These are phyloP conservation scores for Penicillium lagena DNA, from an alignment of 495 filamentous ascomycete genomes.

Conservation along the genomic window DNA sequence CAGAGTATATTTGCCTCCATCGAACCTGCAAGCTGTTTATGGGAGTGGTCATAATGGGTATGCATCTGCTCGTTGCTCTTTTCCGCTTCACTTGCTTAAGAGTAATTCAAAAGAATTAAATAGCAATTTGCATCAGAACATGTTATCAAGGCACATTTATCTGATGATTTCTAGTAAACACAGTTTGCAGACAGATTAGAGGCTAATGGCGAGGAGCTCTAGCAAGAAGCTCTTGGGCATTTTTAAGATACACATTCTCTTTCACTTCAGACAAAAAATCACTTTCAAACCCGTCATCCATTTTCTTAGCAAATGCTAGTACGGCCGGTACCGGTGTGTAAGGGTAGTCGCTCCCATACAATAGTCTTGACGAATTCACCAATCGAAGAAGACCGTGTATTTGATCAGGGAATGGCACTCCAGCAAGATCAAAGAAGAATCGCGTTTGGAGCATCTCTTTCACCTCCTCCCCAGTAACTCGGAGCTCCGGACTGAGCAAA, in stretches of 20 bases:
- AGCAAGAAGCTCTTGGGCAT: conserved; percentile 6
- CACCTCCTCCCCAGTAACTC: conserved; percentile 9
- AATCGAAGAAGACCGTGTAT: conserved; percentile 26
- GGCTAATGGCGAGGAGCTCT: too few relatives aligned
- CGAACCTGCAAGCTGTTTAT: too few relatives aligned
- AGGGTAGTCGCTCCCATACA: conserved; percentile 44
- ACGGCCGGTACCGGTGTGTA: conserved; percentile 17
- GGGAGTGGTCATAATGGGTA: too few relatives aligned
- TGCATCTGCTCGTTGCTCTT: too few relatives aligned
- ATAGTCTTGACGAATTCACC: conserved; percentile 20
- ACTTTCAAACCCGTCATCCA: conserved; percentile 6
- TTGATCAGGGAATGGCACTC: conserved; percentile 40
- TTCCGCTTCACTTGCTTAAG: too few relatives aligned
- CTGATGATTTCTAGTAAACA: too few relatives aligned
- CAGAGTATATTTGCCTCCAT: too few relatives aligned
- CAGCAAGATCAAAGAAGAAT: conserved; percentile 48
- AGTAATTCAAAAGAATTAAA: too few relatives aligned
- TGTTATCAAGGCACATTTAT: too few relatives aligned
- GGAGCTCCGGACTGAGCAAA: neutral
- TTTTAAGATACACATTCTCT: conserved; percentile 1
- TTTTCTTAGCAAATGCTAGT: conserved; percentile 1
- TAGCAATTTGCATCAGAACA: too few relatives aligned
- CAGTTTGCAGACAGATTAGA: too few relatives aligned
- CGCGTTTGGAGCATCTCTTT: conserved; percentile 24
- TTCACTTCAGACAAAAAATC: conserved; percentile 3